phyloP scores from a whole-genome alignment of 768 basidiomycete genomes.

The Macrocybe gigantea region DNA sequence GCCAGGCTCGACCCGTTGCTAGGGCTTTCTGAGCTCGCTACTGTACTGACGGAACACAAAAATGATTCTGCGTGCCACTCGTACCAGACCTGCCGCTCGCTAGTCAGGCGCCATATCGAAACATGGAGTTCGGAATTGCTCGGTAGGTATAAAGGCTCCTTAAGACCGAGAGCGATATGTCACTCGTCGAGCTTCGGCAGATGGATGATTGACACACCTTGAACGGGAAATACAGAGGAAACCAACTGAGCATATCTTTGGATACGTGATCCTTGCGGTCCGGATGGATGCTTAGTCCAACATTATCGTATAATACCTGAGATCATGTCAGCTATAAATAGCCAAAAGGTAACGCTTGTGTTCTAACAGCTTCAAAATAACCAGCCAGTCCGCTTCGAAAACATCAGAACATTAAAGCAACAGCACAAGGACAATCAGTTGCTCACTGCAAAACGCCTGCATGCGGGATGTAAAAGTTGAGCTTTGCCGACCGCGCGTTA shows the following conservation, averaged over 20 bases:
- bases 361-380: conserved; percentile 82
- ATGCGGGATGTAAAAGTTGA: conserved; percentile 91
- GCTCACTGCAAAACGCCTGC: conserved; percentile 81
- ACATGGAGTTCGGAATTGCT: conserved; percentile 89
- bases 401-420: neutral
- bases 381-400: conserved; percentile 74
- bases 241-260: conserved; percentile 99
- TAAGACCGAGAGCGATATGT: neutral
- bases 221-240: conserved; percentile 94
- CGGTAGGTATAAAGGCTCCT: conserved; percentile 94
- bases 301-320: conserved; percentile 72
- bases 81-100: conserved; percentile 91
- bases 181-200: no score
- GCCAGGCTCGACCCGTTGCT: neutral
- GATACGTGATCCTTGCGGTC: conserved; percentile 79
- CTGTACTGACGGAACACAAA: conserved; percentile 35
- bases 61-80: conserved; percentile 98
- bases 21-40: no score
- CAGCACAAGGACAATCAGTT: neutral
- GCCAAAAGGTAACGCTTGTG: neutral
- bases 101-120: conserved; percentile 90
- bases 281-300: conserved; percentile 93
- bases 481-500: conserved; percentile 81
- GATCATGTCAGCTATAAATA: neutral
- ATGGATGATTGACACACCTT: conserved; percentile 46